Evolutionary conservation across 352 stramenopile species (phyloP), one percentile per base, ranked within the genome.

Genomic region (Phytophthora capsici): DNA sequence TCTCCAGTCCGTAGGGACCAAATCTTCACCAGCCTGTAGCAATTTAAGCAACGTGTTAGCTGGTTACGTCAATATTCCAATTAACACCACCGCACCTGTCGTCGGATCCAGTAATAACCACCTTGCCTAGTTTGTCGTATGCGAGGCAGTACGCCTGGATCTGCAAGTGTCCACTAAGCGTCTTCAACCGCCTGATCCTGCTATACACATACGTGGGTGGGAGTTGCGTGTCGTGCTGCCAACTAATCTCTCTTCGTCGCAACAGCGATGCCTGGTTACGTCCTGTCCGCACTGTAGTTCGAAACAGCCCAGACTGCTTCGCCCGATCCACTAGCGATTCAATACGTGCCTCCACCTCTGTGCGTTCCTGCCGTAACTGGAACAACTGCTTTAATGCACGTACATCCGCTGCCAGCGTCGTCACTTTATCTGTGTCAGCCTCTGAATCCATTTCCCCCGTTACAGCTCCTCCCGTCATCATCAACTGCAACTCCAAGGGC

Each of bases 21-120:
- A 28, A 99, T 88, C 73, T 99, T 99, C 26, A 98, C 93, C 13
- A 99, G 76, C 48, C 93, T 96, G 59, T 16, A 61, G 4, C 32
- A 62, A 40, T 51, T 52, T 7, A 66, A 46, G 34, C 0, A 45
- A 64, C 6, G 40, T 60, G 52, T 63, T 40, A 52, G 55, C 30
- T 6, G 36, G 10, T 45, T 36, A 14, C 19, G 17, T 32, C 12
- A 46, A 58, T 3, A 50, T 41, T 30, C n/a, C 12, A 68, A 25
- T 44, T 12, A 28, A 4, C 22, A 51, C 16, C 4, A 16, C n/a
- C 28, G 28, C 76, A 93, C 80, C 86, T 84, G 71, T 99, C 97
- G 73, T 99, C 97, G 0, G 97, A 95, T 40, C 97, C 97, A 0
- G 97, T 99, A 56, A 99, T 95, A 52, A 99, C 96, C 60, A 98